Conservation (phyloP, 345 rosid species). For the Crucihimalaya himalaica region DNA sequence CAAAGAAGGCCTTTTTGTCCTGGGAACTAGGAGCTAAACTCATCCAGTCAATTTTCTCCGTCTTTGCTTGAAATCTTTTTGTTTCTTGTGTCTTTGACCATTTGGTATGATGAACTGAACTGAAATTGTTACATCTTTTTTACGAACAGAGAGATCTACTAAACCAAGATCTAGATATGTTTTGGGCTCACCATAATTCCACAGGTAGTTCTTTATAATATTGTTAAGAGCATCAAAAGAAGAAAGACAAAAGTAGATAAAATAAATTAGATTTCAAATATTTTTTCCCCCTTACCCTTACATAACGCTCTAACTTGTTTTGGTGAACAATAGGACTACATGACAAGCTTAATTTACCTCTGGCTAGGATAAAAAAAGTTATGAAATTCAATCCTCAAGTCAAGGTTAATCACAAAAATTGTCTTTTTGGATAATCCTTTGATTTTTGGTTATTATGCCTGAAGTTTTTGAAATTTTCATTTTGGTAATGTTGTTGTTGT, state of each 20-base stretch:
- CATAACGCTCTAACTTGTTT: neutral
- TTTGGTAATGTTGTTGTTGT: too few species aligned
- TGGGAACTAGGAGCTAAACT: neutral
- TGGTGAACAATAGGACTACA: neutral
- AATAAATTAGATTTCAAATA: too few species aligned
- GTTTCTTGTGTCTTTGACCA: neutral
- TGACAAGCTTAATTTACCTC: neutral
- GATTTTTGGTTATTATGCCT: neutral
- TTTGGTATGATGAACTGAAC: neutral
- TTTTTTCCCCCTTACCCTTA: neutral
- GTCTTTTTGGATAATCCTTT: neutral
- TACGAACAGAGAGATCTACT: neutral
- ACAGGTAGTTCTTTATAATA: neutral
- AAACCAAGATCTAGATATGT: neutral
- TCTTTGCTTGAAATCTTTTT: neutral
- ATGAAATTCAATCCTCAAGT: slow-evolving; percentile 16
- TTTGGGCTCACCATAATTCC: neutral
- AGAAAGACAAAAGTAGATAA: too few species aligned
- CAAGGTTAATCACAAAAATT: neutral
- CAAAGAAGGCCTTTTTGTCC: neutral
- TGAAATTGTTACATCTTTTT: neutral
- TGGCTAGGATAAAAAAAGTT: neutral
- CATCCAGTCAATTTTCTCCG: neutral
- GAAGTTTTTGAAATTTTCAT: neutral
- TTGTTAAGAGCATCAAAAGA: neutral